Base-by-base conservation (phyloP, 768 basidiomycete genomes). In the Sarcodon sp. region DNA sequence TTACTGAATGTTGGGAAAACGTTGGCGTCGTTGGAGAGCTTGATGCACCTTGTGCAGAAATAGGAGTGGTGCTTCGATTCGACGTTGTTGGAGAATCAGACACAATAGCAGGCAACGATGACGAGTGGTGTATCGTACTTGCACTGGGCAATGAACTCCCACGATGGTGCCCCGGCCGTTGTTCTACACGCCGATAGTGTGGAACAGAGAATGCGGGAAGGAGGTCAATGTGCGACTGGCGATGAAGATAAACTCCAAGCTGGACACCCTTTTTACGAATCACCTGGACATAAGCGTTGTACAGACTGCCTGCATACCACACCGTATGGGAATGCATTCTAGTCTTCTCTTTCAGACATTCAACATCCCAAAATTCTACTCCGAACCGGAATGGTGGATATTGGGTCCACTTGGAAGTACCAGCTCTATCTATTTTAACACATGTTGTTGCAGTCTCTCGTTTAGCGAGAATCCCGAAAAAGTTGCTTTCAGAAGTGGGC, bases 341-440 rank as follows among this genome's bases (percentile, higher is more conserved):
- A 45, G 79, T 78, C 65, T 92, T 94, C 66, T 94, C 91, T 50
- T 80, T 83, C 35, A 96, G 70, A 33, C 70, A 65, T 51, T 86
- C 82, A 15, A 90, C 73, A 56, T 85, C 83, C 83, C 87, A 93
- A 59, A 94, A 94, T 63, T 94, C 91, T 46, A 90, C 87, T 7
- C 78, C 77, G 59, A 94, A 89, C 16, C 91, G 76, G 64, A 72
- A 86, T 0, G 92, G 92, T 41, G 84, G 80, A 57, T 79, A 77
- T n/a, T 75, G 69, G 0, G 81, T 74, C 81, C 83, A 88, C 54
- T 63, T 72, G 16, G 59, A 52, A 16, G 16, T 41, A 7, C 16
- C 15, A 16, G 15, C 39, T 2, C 7, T 15, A 41, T 41, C 39
- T 9, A 41, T 16, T 8, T 41, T 15, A 38, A 72, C 64, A 3